phyloP scores from a whole-genome alignment of 2,329 filamentous ascomycete genomes.

The Calcarisporium arbuscula region DNA sequence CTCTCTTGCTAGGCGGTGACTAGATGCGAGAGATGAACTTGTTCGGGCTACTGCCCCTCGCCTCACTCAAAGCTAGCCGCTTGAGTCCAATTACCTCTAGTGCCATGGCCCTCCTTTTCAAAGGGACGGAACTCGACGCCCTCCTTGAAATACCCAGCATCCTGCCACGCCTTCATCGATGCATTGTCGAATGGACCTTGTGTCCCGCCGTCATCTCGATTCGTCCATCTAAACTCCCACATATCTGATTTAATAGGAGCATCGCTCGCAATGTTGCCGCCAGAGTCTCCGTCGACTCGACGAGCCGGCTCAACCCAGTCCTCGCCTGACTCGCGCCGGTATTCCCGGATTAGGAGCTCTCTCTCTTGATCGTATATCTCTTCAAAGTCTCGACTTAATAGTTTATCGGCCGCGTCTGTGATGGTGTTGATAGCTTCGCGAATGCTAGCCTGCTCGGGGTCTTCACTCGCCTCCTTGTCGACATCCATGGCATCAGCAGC shows the following conservation, averaged over 20 bases:
- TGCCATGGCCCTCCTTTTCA: too few relatives aligned
- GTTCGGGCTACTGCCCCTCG: too few relatives aligned
- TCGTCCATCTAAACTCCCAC: conserved; percentile 93
- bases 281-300: conserved; percentile 15
- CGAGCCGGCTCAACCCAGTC: conserved; percentile 67
- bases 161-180: conserved; percentile 87
- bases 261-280: conserved; percentile 12
- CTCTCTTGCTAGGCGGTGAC: too few relatives aligned
- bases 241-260: too few relatives aligned
- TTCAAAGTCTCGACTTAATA: conserved; percentile 73
- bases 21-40: too few relatives aligned
- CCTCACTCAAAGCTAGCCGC: background rate
- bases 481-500: conserved; percentile 62
- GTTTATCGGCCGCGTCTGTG: conserved; percentile 81
- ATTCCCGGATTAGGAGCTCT: conserved; percentile 77
- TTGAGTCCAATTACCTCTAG: conserved; percentile 27
- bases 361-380: conserved; percentile 91
- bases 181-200: conserved; percentile 83
- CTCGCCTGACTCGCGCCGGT: conserved; percentile 77
- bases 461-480: conserved; percentile 46
- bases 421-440: conserved; percentile 73
- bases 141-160: conserved; percentile 87
- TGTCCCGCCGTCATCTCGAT: conserved; percentile 69
- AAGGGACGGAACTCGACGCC: conserved; percentile 76
- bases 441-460: conserved; percentile 63